Conservation (phyloP, 2,329 filamentous ascomycete species). For the Sarocladium brachiariae region DNA sequence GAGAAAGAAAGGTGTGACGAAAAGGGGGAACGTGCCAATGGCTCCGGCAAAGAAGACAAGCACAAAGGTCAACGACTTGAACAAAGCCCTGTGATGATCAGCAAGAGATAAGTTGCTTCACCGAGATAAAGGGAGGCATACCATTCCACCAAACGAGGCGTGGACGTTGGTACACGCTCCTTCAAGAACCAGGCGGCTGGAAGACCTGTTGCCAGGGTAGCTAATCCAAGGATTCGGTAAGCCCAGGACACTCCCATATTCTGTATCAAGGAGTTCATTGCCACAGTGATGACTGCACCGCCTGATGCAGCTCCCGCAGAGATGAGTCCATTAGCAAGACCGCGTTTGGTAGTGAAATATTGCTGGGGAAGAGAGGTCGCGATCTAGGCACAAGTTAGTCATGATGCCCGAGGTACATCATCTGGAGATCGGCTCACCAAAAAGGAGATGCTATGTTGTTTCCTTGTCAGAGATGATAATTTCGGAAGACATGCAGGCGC, state of each 20-base stretch:
- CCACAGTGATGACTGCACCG: conserved; percentile 44
- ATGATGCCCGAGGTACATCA: too few species aligned
- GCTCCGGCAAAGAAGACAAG: conserved; percentile 47
- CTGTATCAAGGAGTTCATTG: conserved; percentile 39
- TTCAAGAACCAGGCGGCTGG: conserved; percentile 48
- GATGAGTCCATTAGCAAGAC: conserved; percentile 48
- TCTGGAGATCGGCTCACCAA: too few species aligned
- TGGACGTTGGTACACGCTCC: conserved; percentile 34
- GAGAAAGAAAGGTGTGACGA: conserved; percentile 12
- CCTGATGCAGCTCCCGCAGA: conserved; percentile 49
- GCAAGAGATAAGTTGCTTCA: background rate
- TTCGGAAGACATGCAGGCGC: background rate
- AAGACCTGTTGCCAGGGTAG: conserved; percentile 44
- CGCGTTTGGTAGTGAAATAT: conserved; percentile 47
- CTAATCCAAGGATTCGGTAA: conserved; percentile 45
- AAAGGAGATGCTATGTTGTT: conserved; percentile 25
- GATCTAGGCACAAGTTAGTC: conserved; percentile 23
- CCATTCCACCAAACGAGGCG: conserved; percentile 42
- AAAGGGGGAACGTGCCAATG: conserved; percentile 47
- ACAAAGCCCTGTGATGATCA: conserved; percentile 34
- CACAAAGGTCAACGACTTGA: conserved; percentile 43
- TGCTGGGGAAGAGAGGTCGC: conserved; percentile 43
- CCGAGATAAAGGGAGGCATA: conserved; percentile 16
- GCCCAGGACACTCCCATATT: conserved; percentile 42
- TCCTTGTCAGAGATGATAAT: background rate